A percentile compares a stretch with the other conserved stretches of the same genome.
These are phyloP conservation scores for Cucurbita moschata DNA, from an alignment of 306 rosid genomes.

Conservation along the genomic window DNA sequence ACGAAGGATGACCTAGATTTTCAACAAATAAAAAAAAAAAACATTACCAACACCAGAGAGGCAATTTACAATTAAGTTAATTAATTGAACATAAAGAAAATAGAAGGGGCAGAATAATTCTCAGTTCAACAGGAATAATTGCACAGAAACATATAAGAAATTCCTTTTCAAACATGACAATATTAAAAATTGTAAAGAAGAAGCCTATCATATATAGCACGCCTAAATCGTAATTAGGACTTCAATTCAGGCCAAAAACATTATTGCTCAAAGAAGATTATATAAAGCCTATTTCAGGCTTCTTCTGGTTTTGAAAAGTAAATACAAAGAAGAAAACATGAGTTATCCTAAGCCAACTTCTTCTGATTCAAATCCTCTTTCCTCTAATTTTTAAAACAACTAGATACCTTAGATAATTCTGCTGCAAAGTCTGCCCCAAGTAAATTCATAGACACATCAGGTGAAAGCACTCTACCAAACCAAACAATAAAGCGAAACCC, in stretches of 20 bases:
- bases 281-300: not conserved
- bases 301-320: too few relatives aligned
- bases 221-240: not conserved
- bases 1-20: conserved; percentile 42
- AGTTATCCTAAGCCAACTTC: too few relatives aligned
- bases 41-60: not conserved
- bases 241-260: not conserved
- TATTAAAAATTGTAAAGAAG: not conserved
- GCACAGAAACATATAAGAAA: not conserved
- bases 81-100: not conserved
- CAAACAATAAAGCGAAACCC: conserved; percentile 73
- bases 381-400: not conserved
- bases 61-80: not conserved
- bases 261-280: not conserved
- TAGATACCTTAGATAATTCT: conserved; percentile 84
- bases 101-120: not conserved
- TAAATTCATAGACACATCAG: conserved; percentile 81
- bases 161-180: not conserved
- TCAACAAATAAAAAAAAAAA: conserved; percentile 3
- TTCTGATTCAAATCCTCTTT: not conserved
- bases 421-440: conserved; percentile 82
- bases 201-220: not conserved
- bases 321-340: too few relatives aligned
- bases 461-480: conserved; percentile 89
- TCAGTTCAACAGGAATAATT: not conserved